A percentile compares a stretch with the other conserved stretches of the same genome.
Conservation (phyloP, 2,329 filamentous ascomycete genomes). For the Dendryphion nanum region DNA sequence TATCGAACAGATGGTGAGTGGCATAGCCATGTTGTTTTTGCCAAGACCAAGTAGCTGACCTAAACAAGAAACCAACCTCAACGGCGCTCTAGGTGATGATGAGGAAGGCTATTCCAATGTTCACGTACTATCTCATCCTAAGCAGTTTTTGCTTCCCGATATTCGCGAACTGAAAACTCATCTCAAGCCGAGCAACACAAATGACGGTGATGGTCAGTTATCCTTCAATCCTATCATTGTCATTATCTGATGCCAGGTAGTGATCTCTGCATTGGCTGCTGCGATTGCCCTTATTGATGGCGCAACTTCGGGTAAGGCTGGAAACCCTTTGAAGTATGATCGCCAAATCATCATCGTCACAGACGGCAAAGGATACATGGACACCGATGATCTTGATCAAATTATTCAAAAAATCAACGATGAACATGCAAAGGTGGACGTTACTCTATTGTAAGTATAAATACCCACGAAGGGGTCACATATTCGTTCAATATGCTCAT, state of each 20-base stretch:
- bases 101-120: constrained; percentile 80
- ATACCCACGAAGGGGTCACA: background rate
- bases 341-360: constrained; percentile 74
- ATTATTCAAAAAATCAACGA: constrained; percentile 74
- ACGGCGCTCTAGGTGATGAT: constrained; percentile 54
- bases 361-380: constrained; percentile 72
- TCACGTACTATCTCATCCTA: constrained; percentile 62
- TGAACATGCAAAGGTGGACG: constrained; percentile 61
- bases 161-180: constrained; percentile 63
- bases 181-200: constrained; percentile 66
- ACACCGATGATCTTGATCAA: constrained; percentile 66
- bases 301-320: constrained; percentile 69
- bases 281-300: constrained; percentile 89
- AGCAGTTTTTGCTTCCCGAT: constrained; percentile 68
- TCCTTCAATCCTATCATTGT: background rate
- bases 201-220: constrained; percentile 67
- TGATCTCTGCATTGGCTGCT: constrained; percentile 80
- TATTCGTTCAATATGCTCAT: constrained; percentile 15
- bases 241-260: constrained; percentile 25
- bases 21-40: too few species aligned
- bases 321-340: constrained; percentile 36
- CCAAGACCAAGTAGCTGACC: background rate
- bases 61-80: constrained; percentile 22
- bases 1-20: constrained; percentile 68
- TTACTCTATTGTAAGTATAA: constrained; percentile 68